These are phyloP conservation scores for Fusarium acutatum DNA, from an alignment of 2,329 filamentous ascomycete species.

Conservation along the genomic window DNA sequence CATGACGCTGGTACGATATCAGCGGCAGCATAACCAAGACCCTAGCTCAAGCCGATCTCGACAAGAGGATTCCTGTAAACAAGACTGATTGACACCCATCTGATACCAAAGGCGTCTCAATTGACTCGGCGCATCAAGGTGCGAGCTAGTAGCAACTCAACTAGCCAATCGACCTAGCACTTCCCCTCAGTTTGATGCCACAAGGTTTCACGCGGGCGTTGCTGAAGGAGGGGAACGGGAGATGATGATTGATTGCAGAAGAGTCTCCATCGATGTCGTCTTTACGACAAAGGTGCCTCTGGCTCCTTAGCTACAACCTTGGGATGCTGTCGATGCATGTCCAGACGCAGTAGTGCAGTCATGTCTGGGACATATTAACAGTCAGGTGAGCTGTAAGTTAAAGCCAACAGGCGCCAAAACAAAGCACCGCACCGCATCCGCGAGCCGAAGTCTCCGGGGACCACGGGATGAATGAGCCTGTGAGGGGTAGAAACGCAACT, in stretches of 20 bases:
- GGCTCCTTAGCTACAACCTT: background rate
- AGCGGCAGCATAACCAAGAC: background rate
- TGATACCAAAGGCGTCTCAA: conserved; percentile 28
- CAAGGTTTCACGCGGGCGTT: conserved; percentile 40
- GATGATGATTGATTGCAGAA: conserved; percentile 14
- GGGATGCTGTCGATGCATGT: background rate
- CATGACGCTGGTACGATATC: conserved; percentile 41
- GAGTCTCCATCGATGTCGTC: background rate
- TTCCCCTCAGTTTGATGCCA: conserved; percentile 38
- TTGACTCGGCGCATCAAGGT: conserved; percentile 17
- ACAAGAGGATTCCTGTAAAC: background rate
- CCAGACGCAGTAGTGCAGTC: background rate
- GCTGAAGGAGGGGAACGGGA: background rate
- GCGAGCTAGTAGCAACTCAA: conserved; percentile 3
- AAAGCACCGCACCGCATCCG: conserved; percentile 36
- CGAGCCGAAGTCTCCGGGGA: conserved; percentile 39
- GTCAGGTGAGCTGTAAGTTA: conserved; percentile 39
- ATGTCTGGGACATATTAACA: conserved; percentile 8
- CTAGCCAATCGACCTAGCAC: conserved; percentile 25
- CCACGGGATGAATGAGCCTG: background rate
- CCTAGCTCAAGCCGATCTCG: conserved; percentile 7
- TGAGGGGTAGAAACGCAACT: conserved; percentile 23
- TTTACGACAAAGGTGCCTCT: conserved; percentile 6
- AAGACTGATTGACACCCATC: conserved; percentile 26
- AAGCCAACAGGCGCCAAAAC: conserved; percentile 30